Conservation (phyloP, 768 basidiomycete genomes). For the Ramaria rubella region DNA sequence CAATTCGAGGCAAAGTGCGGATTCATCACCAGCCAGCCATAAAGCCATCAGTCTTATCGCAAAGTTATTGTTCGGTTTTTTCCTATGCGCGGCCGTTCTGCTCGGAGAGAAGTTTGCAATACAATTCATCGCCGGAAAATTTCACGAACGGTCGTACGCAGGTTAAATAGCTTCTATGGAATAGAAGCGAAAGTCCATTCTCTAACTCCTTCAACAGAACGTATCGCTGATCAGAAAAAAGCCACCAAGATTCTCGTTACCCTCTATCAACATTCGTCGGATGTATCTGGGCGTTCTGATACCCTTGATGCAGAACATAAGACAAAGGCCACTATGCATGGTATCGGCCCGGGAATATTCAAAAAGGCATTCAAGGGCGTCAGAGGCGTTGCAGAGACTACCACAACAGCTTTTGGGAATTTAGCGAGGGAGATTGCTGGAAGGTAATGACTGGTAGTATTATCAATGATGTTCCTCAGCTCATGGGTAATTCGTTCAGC, state of each 20-base stretch:
- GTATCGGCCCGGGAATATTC: constrained; percentile 56
- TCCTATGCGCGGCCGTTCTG: constrained; percentile 62
- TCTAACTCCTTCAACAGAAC: constrained; percentile 41
- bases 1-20: constrained; percentile 30
- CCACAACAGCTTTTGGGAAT: constrained; percentile 66
- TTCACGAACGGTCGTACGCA: constrained; percentile 71
- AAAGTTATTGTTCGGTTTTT: constrained; percentile 66
- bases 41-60: constrained; percentile 42
- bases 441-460: constrained; percentile 26
- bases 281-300: constrained; percentile 63
- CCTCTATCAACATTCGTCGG: constrained; percentile 72
- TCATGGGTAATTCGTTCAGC: constrained; percentile 24
- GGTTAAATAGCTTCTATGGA: constrained; percentile 28
- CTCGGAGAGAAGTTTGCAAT: constrained; percentile 81
- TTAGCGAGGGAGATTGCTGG: constrained; percentile 57
- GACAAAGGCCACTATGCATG: constrained; percentile 37
- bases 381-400: constrained; percentile 66
- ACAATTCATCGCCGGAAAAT: constrained; percentile 78
- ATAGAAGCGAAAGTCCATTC: neutral
- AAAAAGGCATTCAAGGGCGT: constrained; percentile 68
- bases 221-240: constrained; percentile 77
- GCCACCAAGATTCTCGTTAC: constrained; percentile 64
- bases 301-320: constrained; percentile 39
- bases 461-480: neutral
- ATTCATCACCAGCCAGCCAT: constrained; percentile 24